Evolutionary conservation across 106 monocot species (phyloP), one percentile per base, ranked within the genome.

Genomic region (Iris macrosiphon): DNA sequence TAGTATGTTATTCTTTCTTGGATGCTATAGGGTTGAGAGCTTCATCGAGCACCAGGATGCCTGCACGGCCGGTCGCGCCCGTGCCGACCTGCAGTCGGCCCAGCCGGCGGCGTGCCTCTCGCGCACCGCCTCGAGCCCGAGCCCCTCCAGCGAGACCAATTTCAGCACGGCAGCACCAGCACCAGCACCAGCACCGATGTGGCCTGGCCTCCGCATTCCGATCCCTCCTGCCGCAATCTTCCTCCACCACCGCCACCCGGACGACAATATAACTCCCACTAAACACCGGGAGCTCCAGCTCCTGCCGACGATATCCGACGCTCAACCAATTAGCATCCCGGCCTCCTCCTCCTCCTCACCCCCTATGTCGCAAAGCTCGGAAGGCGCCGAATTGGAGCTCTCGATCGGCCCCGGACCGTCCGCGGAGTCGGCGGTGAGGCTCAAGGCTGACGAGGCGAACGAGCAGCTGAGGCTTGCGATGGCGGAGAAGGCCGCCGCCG

Each of bases 31-130:
- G 60, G 80, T 80, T 19, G 80, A 80, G 67, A 80, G 71, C 57
- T 80, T 80, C 66, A 80, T 80, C 3, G 75, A 80, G 62, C 80
- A 80, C 57, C 80, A 80, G 28, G 80, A 80, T 37, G 47, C 71
- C 10, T 80, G 80, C 75, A n/a, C n/a, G n/a, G n/a, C n/a, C n/a
- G n/a, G n/a, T 20, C n/a, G n/a, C n/a, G 43, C 61, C 14, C 22
- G 40, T 3, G 44, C 58, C 30, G 70, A 64, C 25, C 31, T 51
- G 12, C 73, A 31, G 31, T 27, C 38, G 4, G 56, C 62, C 2
- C 72, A 19, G 45, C 30, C 52, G 0, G 31, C 33, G 14, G 1
- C 69, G 2, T 79, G 75, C 39, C 66, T 68, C 7, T 78, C 75
- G 2, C 20, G 74, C 55, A 71, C 75, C 0, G 49, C 79, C 7